A percentile compares a stretch with the other conserved stretches of the same genome.
phyloP scores from a whole-genome alignment of 2,329 filamentous ascomycete species.

The Clonostachys byssicola region DNA sequence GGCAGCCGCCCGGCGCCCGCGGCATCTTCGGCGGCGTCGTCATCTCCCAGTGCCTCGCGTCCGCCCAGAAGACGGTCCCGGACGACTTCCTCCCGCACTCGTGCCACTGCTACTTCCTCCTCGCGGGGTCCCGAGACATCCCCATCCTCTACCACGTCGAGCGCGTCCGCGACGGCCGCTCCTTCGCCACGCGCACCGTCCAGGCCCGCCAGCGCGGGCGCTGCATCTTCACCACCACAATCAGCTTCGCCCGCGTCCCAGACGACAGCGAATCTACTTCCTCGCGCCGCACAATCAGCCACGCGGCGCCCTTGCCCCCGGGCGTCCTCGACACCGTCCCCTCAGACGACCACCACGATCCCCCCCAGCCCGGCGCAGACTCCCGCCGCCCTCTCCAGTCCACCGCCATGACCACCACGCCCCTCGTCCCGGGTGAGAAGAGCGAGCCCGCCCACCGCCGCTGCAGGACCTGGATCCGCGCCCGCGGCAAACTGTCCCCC shows the following conservation, averaged over 20 bases:
- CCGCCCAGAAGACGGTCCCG: constrained; percentile 84
- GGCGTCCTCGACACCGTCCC: constrained; percentile 29
- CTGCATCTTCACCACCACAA: constrained; percentile 92
- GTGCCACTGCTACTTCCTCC: constrained; percentile 98
- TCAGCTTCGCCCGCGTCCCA: constrained; percentile 72
- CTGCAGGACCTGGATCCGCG: constrained; percentile 70
- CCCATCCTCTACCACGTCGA: constrained; percentile 96
- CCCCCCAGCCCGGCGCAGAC: constrained; percentile 34
- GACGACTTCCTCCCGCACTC: constrained; percentile 80
- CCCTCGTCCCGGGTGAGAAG: constrained; percentile 3
- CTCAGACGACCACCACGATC: constrained; percentile 32
- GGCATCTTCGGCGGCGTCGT: constrained; percentile 92
- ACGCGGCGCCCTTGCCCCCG: constrained; percentile 58
- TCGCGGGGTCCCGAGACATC: constrained; percentile 73
- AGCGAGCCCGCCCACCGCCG: constrained; percentile 60
- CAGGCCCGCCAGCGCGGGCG: constrained; percentile 85
- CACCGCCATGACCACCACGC: constrained; percentile 8
- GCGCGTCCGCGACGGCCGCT: constrained; percentile 83
- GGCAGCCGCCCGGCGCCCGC: constrained; percentile 87
- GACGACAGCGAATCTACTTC: constrained; percentile 41
- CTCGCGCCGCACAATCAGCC: constrained; percentile 45
- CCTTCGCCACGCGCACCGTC: constrained; percentile 90
- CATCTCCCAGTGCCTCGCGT: constrained; percentile 86
- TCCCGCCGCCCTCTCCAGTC: constrained; percentile 39
- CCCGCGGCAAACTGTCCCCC: constrained; percentile 68